These are phyloP conservation scores for Stipa capillata DNA, from an alignment of 176 grass and related monocot species.

Conservation along the genomic window DNA sequence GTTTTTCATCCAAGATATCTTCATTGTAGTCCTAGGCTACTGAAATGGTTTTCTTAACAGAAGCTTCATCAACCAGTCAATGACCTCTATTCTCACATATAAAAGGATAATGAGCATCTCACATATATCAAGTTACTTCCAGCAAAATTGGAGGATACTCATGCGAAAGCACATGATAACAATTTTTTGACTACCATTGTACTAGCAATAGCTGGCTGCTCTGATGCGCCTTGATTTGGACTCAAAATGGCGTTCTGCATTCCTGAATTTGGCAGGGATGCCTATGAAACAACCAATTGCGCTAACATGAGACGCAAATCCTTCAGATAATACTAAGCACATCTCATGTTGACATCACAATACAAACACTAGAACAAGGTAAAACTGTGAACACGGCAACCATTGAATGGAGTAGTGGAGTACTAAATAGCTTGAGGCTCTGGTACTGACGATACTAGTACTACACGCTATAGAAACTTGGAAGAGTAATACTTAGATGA, in stretches of 20 bases:
- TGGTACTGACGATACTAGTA: not conserved
- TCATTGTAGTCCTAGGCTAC: not conserved
- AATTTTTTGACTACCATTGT: constrained; percentile 3
- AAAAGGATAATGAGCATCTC: not conserved
- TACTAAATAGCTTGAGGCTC: not conserved
- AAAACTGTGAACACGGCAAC: not conserved
- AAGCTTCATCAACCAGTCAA: not conserved
- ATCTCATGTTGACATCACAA: not conserved
- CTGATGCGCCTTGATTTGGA: constrained; percentile 15
- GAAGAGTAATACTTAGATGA: not conserved
- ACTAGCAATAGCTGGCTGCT: constrained; percentile 20
- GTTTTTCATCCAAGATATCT: not conserved
- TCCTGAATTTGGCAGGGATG: not conserved
- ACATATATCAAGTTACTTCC: not conserved
- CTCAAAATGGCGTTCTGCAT: constrained; percentile 9
- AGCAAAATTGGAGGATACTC: not conserved
- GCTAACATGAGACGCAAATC: not conserved
- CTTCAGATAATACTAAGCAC: not conserved
- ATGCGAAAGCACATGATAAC: not conserved
- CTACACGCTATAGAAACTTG: not conserved
- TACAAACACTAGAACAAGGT: not conserved
- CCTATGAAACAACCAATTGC: not conserved
- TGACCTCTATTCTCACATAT: not conserved
- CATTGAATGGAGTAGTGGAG: not conserved
- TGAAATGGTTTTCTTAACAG: not conserved